These are phyloP conservation scores for Paragyromitra xinjiangensis DNA, from an alignment of 495 filamentous ascomycete species.

Conservation along the genomic window DNA sequence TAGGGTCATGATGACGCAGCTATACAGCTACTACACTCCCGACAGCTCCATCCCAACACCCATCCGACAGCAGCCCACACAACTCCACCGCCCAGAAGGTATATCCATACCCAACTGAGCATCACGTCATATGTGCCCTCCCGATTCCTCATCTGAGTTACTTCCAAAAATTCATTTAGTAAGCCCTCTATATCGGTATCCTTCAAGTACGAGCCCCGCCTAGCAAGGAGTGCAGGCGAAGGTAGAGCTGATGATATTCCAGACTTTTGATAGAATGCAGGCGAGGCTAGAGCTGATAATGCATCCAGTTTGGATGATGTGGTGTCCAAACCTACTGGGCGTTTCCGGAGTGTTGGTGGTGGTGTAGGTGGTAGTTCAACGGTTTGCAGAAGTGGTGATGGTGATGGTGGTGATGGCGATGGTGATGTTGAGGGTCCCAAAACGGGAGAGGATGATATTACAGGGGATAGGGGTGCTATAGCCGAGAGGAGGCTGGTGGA, in stretches of 20 bases:
- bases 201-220: conserved; percentile 38
- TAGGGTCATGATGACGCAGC: conserved; percentile 25
- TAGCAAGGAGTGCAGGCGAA: conserved; percentile 26
- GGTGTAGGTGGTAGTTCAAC: conserved; percentile 62
- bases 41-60: conserved; percentile 54
- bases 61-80: conserved; percentile 53
- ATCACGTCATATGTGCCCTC: conserved; percentile 44
- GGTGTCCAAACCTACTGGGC: conserved; percentile 29
- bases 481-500: conserved; percentile 14
- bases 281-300: conserved; percentile 21
- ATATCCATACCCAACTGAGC: conserved; percentile 53
- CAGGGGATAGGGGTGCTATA: conserved; percentile 9
- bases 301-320: conserved; percentile 9
- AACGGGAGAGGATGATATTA: conserved; percentile 13
- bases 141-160: conserved; percentile 39
- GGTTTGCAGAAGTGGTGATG: conserved; percentile 56
- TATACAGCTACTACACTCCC: conserved; percentile 36
- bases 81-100: conserved; percentile 50
- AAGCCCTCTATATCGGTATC: conserved; percentile 49
- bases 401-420: conserved; percentile 1
- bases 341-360: conserved; percentile 60
- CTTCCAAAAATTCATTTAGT: conserved; percentile 51
- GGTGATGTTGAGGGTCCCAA: conserved; percentile 36
- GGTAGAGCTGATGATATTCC: conserved; percentile 22
- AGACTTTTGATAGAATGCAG: conserved; percentile 21